phyloP scores from a whole-genome alignment of 352 stramenopile genomes.

The Thraustochytrium sp. region DNA sequence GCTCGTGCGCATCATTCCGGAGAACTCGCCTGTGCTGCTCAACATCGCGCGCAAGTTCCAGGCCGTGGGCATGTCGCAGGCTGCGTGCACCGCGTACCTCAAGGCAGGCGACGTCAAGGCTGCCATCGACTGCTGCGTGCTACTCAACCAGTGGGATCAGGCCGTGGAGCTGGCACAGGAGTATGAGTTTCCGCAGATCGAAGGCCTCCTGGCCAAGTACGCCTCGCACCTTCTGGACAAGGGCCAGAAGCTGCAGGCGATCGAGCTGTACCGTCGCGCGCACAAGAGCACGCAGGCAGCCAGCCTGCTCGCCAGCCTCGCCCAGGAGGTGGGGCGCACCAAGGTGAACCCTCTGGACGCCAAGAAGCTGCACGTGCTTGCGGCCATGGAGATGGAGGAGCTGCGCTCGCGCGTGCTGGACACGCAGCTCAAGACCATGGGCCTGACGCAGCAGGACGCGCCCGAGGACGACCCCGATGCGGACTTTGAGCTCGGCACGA shows the following conservation, averaged over 20 bases:
- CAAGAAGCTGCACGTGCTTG: constrained; percentile 87
- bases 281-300: constrained; percentile 84
- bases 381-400: constrained; percentile 84
- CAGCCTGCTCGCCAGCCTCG: constrained; percentile 76
- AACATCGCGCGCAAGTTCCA: constrained; percentile 80
- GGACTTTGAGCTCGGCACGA: constrained; percentile 39
- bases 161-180: constrained; percentile 79
- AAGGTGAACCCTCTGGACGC: constrained; percentile 68
- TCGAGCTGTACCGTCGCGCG: constrained; percentile 83
- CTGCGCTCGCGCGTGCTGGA: constrained; percentile 70
- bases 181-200: constrained; percentile 86
- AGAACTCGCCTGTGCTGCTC: constrained; percentile 66
- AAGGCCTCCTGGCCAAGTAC: constrained; percentile 82
- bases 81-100: constrained; percentile 74
- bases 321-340: constrained; percentile 62
- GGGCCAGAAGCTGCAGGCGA: constrained; percentile 67
- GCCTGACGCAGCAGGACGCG: constrained; percentile 11
- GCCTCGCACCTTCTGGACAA: constrained; percentile 71
- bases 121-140: constrained; percentile 82
- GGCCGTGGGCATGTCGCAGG: constrained; percentile 67
- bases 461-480: neutral
- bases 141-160: constrained; percentile 83
- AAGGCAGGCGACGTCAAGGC: constrained; percentile 80
- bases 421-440: constrained; percentile 29
- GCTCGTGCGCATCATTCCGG: constrained; percentile 70